Base-by-base conservation (phyloP, 371 early-diverging fungal genomes). In the Encephalitozoon intestinalis region DNA sequence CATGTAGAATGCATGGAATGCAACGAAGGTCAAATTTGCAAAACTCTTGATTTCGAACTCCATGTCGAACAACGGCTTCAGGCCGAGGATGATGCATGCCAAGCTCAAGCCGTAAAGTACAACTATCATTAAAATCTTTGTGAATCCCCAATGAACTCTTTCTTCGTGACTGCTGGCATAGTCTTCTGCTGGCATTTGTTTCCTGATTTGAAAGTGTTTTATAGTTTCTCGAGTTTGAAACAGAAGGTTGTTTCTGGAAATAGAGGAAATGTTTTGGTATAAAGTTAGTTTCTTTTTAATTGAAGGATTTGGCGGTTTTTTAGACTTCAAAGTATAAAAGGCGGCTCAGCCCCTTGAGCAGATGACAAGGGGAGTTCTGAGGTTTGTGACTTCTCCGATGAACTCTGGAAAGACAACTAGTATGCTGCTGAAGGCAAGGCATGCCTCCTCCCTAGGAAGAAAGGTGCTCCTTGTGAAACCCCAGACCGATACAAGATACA, bases 1-100 rank as follows among this genome's bases (percentile, higher is more conserved):
- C 37, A 76, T 69, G 64, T 73, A 79, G 51, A 73, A 76, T n/a
- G 64, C 54, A 39, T 72, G 73, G 37, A 79, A 67, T 39, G 67
- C 44, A 54, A 70, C 73, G 26, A 79, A 76, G 25, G 65, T 18
- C 15, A 79, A 18, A 43, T 70, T 76, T 43, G 64, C 70, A 67
- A 75, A 76, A 37, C 34, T 71, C 63, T 79, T 75, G 46, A 63
- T 15, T 31, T 74, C 74, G 41, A 44, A 68, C 9, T 67, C 64
- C 52, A 53, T 51, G 11, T 72, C 74, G 67, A 79, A 28, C n/a
- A 79, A 25, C 34, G 80, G 80, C 43, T 72, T 43, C 11, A 76
- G 11, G 21, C 71, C 76, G 7, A 76, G n/a, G 65, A 70, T 46
- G 18, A 79, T 53, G 53, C 75, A 79, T 28, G 31, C 37, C 28